These are phyloP conservation scores for Excoecaria agallocha DNA, from an alignment of 345 rosid species.

Conservation along the genomic window DNA sequence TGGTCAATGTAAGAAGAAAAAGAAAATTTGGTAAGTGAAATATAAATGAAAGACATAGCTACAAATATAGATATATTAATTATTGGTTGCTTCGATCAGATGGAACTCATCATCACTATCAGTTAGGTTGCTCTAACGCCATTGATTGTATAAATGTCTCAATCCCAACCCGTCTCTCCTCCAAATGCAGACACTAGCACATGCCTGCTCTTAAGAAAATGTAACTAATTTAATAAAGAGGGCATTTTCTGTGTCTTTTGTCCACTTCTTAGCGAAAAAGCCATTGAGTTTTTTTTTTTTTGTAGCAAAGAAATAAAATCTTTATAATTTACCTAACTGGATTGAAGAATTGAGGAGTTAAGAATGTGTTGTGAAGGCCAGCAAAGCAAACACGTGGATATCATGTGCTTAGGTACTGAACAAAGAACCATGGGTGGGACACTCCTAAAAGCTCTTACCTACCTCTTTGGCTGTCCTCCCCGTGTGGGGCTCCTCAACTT, in stretches of 20 bases:
- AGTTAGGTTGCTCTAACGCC: constrained; percentile 26
- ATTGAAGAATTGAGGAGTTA: not conserved
- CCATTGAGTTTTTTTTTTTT: not conserved
- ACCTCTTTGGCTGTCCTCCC: constrained; percentile 27
- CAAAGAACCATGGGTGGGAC: constrained; percentile 23
- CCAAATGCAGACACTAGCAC: constrained; percentile 13
- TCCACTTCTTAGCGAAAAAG: not conserved
- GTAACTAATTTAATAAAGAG: not conserved
- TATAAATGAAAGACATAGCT: not conserved
- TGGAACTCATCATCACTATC: constrained; percentile 22
- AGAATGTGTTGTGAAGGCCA: constrained; percentile 26
- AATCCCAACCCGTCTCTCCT: not conserved
- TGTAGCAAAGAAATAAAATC: not conserved
- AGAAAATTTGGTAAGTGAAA: not conserved
- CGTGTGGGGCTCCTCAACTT: constrained; percentile 36
- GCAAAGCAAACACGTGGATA: constrained; percentile 39
- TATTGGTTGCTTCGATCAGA: constrained; percentile 21
- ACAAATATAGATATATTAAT: constrained; percentile 19
- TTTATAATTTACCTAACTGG: not conserved
- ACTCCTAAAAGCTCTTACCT: constrained; percentile 18
- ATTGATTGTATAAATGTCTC: not conserved
- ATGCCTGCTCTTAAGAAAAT: constrained; percentile 8
- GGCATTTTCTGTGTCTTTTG: not conserved
- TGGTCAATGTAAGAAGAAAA: not conserved
- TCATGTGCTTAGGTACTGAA: constrained; percentile 53